Conservation (phyloP, 148 eudicot species). For the Rhododendron griersonianum region DNA sequence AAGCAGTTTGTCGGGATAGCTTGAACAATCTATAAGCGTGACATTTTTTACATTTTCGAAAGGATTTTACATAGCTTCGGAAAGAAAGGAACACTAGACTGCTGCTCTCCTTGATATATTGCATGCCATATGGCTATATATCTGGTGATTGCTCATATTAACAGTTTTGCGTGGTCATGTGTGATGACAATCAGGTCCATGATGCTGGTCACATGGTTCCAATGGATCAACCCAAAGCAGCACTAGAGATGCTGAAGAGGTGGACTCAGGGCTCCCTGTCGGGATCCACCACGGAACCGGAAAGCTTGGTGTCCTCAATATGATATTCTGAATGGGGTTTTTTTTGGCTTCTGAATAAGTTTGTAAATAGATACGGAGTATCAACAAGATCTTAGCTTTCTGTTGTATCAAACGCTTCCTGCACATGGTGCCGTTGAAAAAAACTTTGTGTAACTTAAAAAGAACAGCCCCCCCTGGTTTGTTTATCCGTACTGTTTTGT, state of each 20-base stretch:
- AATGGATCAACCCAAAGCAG: constrained; percentile 89
- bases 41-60: neutral
- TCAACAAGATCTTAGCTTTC: neutral
- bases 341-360: neutral
- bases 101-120: neutral
- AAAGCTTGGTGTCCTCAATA: constrained; percentile 47
- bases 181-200: constrained; percentile 50
- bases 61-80: neutral
- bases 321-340: constrained; percentile 14
- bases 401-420: neutral
- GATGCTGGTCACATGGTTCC: constrained; percentile 99
- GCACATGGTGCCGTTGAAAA: neutral
- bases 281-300: constrained; percentile 15
- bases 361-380: constrained; percentile 6
- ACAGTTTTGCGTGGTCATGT: neutral
- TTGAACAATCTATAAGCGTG: neutral
- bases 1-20: neutral
- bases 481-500: neutral
- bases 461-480: neutral
- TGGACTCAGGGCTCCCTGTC: constrained; percentile 64
- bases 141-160: neutral
- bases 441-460: neutral
- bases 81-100: neutral
- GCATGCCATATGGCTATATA: neutral
- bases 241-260: constrained; percentile 74